phyloP scores from a whole-genome alignment of 768 basidiomycete genomes.

The Suillus sp. region DNA sequence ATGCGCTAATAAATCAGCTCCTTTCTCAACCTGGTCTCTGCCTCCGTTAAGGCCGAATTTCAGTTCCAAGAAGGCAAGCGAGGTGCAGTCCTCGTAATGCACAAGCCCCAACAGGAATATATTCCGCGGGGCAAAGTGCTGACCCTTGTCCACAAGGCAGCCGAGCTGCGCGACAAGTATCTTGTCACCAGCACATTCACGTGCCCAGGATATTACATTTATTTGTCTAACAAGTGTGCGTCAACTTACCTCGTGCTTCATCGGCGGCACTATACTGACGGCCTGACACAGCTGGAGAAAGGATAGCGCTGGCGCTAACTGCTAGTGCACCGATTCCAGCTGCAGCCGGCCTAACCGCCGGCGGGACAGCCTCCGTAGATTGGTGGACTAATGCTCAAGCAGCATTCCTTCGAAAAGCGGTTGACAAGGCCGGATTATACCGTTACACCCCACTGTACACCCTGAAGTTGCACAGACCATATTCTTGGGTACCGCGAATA shows the following conservation, averaged over 20 bases:
- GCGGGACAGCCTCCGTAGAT: conserved; percentile 15
- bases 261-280: conserved; percentile 4
- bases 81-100: conserved; percentile 40
- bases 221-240: conserved; percentile 30
- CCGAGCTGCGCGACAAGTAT: conserved; percentile 30
- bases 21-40: conserved; percentile 30
- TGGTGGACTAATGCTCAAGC: conserved; percentile 28
- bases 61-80: conserved; percentile 34
- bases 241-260: not conserved
- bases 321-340: conserved; percentile 19
- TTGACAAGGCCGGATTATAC: conserved; percentile 24
- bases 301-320: conserved; percentile 25
- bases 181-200: conserved; percentile 35
- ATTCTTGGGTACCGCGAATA: not conserved
- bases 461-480: conserved; percentile 21
- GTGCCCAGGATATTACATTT: conserved; percentile 39
- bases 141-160: conserved; percentile 25
- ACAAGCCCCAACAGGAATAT: conserved; percentile 26
- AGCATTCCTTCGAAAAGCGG: conserved; percentile 27
- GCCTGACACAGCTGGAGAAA: conserved; percentile 25
- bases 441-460: conserved; percentile 31
- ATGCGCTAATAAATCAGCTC: not conserved
- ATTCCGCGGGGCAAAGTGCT: conserved; percentile 28
- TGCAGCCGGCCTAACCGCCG: conserved; percentile 14
- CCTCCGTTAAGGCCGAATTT: conserved; percentile 38